phyloP scores from a whole-genome alignment of 768 basidiomycete genomes.

The Postia placenta region DNA sequence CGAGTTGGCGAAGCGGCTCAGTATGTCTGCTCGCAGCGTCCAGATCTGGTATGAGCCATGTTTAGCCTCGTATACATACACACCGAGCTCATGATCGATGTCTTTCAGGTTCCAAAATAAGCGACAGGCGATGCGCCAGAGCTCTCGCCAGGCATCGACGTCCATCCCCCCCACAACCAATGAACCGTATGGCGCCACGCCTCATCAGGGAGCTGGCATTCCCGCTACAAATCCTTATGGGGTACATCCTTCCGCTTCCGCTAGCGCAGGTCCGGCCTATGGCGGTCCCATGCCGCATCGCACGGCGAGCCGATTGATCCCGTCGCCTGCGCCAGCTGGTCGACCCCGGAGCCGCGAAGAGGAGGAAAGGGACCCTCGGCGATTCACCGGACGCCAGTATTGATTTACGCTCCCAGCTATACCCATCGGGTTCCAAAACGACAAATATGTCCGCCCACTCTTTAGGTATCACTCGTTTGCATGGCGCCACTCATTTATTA shows the following conservation, averaged over 20 bases:
- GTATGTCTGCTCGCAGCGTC: constrained; percentile 81
- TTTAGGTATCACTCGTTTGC: neutral
- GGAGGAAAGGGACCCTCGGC: constrained; percentile 10
- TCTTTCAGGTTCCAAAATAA: constrained; percentile 79
- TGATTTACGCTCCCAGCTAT: neutral
- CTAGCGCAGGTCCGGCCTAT: constrained; percentile 15
- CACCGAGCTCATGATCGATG: constrained; percentile 18
- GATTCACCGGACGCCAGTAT: constrained; percentile 5
- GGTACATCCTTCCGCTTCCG: constrained; percentile 4
- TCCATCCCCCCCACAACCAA: constrained; percentile 27
- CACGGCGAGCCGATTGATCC: constrained; percentile 13
- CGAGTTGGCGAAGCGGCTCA: constrained; percentile 66
- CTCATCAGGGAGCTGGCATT: constrained; percentile 12
- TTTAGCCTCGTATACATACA: constrained; percentile 14
- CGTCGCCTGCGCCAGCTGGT: constrained; percentile 19
- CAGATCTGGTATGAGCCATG: constrained; percentile 64
- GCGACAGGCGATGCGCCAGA: constrained; percentile 76
- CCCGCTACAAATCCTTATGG: constrained; percentile 4
- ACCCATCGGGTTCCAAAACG: neutral
- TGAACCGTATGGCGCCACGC: constrained; percentile 17
- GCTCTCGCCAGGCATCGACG: constrained; percentile 55
- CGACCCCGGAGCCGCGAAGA: constrained; percentile 20
- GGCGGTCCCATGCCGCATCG: constrained; percentile 6
- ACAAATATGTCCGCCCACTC: constrained; percentile 2
- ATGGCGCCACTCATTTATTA: too few relatives aligned